Evolutionary conservation across 139 green algal genomes (phyloP).

Genomic region (Tetradesmus lagerheimii): DNA sequence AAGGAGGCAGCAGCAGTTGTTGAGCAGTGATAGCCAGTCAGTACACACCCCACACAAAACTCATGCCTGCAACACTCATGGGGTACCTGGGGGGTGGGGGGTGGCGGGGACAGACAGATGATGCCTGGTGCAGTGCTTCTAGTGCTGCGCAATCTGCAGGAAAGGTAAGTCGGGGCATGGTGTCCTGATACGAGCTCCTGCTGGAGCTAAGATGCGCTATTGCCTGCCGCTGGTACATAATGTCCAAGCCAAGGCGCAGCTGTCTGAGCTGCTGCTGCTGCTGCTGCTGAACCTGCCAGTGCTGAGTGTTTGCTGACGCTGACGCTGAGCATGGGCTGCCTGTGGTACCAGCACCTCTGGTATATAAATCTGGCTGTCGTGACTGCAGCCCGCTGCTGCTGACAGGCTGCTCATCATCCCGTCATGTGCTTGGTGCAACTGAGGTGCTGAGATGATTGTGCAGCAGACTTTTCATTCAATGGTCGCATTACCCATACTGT

Average conservation of each 20-base stretch:
- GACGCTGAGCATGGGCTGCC: neutral
- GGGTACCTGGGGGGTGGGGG: neutral
- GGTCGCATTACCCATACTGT: too few relatives aligned
- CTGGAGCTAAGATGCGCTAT: neutral
- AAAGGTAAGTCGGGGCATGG: neutral
- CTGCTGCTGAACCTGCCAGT: neutral
- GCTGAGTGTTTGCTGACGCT: too few relatives aligned
- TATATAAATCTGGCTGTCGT: too few relatives aligned
- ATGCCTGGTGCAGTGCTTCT: neutral
- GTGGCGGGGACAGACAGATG: neutral
- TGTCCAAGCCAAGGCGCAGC: too few relatives aligned
- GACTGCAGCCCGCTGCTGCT: too few relatives aligned
- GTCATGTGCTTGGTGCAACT: neutral
- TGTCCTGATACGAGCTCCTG: too few relatives aligned
- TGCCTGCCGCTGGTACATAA: neutral
- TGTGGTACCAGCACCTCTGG: too few relatives aligned
- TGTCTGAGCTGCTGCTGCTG: neutral
- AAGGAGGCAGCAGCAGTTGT: neutral
- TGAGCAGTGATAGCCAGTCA: too few relatives aligned
- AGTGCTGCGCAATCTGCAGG: neutral
- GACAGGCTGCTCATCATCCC: too few relatives aligned
- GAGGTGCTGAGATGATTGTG: too few relatives aligned
- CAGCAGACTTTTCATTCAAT: too few relatives aligned
- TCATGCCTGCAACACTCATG: slow-evolving; percentile 60
- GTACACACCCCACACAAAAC: too few relatives aligned